Evolutionary conservation across 495 filamentous ascomycete species (phyloP), one percentile per base, ranked within the genome.

Genomic region (Annulohypoxylon moriforme): DNA sequence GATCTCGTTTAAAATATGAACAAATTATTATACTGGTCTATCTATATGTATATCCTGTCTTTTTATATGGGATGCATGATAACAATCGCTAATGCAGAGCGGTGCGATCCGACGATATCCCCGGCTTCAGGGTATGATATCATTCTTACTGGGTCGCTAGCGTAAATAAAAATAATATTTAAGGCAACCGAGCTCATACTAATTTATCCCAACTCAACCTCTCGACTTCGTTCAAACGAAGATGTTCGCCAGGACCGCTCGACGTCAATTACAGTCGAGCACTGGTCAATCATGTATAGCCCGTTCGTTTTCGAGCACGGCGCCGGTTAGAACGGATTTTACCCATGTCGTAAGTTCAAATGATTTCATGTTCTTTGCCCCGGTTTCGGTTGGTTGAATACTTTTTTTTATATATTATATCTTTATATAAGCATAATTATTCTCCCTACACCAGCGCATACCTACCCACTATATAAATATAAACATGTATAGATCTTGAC

Each of bases 291-390:
- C 8, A 6, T 34, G 31, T 49, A 18, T 66, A 4, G 18, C 25
- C 1, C 72, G 77, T 1, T 38, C 44, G 20, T 81, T 81, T 34
- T 80, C 76, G 18, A 56, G 64, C 24, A 78, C 79, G n/a, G 36
- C 81, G 10, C 22, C 72, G 13, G 69, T 27, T 20, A 73, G 74
- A 16, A 88, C 91, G 33, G 93, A 97, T 78, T 96, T 94, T 80
- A 94, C 92, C 20, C 93, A 97, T 85, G 92, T 90, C 38, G 90
- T 93, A 78, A 73, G 80, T 78, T 25, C 10, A 40, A 1, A n/a
- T 20, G 27, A 1, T 53, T 38, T 36, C 27, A 47, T 47, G 3
- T 47, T 1, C 1, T 22, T 0, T 6, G 5, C 46, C 11, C 46
- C 46, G 46, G 11, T 49, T 5, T n/a, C 46, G 46, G 44, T 7